Percentiles rank a stretch among this genome's conserved stretches.
Evolutionary conservation across 768 basidiomycete genomes (phyloP).

Genomic region (Exidia glandulosa): DNA sequence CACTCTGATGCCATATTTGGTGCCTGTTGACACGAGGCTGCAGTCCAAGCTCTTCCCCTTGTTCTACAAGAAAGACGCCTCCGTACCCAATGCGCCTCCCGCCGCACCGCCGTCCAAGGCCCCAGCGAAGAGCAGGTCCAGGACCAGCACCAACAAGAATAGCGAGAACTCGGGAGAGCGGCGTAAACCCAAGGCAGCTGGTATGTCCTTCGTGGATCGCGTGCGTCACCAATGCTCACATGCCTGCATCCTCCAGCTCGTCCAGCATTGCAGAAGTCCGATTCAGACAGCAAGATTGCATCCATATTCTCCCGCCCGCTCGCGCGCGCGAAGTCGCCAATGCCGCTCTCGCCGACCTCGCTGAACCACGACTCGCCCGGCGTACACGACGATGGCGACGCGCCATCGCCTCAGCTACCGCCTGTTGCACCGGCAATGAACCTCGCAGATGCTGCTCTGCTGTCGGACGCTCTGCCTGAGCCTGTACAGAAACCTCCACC

Average conservation of each 20-base stretch:
- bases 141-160: no score
- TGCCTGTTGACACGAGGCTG: background rate
- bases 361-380: no score
- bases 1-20: background rate
- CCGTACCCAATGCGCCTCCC: background rate
- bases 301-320: background rate
- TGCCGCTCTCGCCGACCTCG: constrained; percentile 1
- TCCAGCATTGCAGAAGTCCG: background rate
- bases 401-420: background rate
- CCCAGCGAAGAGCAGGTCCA: no score
- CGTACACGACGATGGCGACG: background rate
- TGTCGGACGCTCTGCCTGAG: no score
- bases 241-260: background rate
- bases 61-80: background rate
- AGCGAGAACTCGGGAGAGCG: no score
- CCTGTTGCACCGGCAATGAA: background rate
- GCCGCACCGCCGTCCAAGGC: background rate
- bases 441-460: no score
- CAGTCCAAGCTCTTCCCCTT: background rate
- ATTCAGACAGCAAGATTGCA: background rate
- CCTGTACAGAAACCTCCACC: no score
- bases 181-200: no score
- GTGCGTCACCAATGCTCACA: no score
- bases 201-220: no score
- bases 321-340: background rate